A percentile compares a stretch with the other conserved stretches of the same genome.
Evolutionary conservation across 78 protist species (phyloP).

Genomic region (Planoprotostelium fungivorum): DNA sequence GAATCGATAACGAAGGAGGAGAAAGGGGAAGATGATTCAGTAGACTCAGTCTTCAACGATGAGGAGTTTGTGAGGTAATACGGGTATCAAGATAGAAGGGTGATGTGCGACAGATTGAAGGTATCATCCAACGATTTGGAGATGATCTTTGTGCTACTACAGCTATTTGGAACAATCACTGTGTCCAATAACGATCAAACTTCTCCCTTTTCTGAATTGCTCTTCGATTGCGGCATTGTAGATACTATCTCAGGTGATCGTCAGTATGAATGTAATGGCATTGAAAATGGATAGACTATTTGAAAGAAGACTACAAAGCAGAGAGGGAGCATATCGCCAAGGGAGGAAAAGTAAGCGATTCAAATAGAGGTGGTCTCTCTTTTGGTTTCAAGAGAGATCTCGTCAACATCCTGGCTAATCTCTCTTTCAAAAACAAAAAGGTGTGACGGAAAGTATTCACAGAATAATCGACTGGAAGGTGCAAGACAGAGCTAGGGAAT

Average conservation of each 20-base stretch:
- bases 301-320: not conserved
- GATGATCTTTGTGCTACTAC: not conserved
- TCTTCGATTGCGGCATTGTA: not conserved
- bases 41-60: not conserved
- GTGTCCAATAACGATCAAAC: not conserved
- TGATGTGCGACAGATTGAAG: not conserved
- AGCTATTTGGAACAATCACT: not conserved
- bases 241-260: not conserved
- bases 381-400: constrained; percentile 1
- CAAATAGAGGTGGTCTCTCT: not conserved
- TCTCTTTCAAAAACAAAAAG: not conserved
- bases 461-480: not conserved
- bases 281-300: not conserved
- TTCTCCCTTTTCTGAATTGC: not conserved
- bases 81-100: too few species aligned
- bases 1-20: not conserved
- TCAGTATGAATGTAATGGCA: not conserved
- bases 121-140: not conserved
- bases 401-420: not conserved
- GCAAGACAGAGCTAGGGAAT: not conserved
- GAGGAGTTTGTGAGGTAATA: not conserved
- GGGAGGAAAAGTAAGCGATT: not conserved
- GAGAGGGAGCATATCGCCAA: not conserved
- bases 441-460: not conserved
- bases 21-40: not conserved